Evolutionary conservation across 495 filamentous ascomycete genomes (phyloP), one percentile per base, ranked within the genome.

Genomic region (Neurospora sp.): DNA sequence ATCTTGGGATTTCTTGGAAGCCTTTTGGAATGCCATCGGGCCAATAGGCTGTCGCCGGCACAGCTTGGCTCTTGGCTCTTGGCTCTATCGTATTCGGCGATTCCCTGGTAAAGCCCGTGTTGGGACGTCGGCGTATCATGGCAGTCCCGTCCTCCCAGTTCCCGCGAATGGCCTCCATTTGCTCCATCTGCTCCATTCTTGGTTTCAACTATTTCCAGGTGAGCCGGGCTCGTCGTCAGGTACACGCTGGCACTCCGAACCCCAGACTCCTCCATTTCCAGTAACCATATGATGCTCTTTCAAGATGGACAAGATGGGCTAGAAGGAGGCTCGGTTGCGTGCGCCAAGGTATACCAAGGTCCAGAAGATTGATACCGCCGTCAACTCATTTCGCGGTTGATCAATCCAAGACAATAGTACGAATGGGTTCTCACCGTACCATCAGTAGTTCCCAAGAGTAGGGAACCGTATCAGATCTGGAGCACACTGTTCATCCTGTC

Each of bases 1-100:
- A 35, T 65, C 53, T 65, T 65, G 53, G 53, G 53, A 35, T 65
- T 65, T 70, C 71, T 74, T 70, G 73, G 68, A 41, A 40, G 70
- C 27, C 53, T 65, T 53, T 72, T 72, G 71, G 76, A 68, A 69
- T 41, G 53, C 14, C 53, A 37, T 65, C 27, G 53, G 7, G 53
- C 53, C 53, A 65, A 65, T 65, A 37, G 53, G 53, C 53, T 65
- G 53, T 61, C 27, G 53, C 53, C 53, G 53, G 31, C 53, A 65
- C 14, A 9, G 27, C 53, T 65, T 65, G 53, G 53, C 53, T 12
- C 27, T 35, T 35, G 35, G 35, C 35, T 35, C 53, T 61, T 61
- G 53, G 53, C 53, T 14, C 27, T 35, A 65, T 65, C 14, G 35
- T 17, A 61, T 35, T 35, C 53, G 14, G 6, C 14, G 53, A 53